phyloP scores from a whole-genome alignment of 225 moss, liverwort and hornwort species.

The Bryoerythrophyllum caledonicum region DNA sequence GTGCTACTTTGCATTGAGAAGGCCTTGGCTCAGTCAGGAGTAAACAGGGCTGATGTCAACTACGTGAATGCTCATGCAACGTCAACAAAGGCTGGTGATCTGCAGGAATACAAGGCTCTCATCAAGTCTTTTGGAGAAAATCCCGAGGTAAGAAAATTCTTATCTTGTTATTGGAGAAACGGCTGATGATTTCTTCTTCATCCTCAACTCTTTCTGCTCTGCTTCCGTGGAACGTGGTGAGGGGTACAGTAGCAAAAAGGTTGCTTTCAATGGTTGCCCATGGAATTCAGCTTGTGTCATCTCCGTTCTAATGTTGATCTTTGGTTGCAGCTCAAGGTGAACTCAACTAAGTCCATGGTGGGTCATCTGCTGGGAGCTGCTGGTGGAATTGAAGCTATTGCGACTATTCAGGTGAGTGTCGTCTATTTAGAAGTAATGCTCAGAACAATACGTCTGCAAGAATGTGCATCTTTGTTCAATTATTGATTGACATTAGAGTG shows the following conservation, averaged over 20 bases:
- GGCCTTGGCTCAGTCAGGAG: constrained; percentile 77
- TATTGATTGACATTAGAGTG: neutral
- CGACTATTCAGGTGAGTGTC: constrained; percentile 53
- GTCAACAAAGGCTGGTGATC: constrained; percentile 61
- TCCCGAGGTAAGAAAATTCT: constrained; percentile 32
- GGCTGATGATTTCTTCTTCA: neutral
- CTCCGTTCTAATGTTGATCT: neutral
- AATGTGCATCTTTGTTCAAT: neutral
- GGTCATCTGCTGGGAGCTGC: constrained; percentile 63
- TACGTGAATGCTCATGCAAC: constrained; percentile 76
- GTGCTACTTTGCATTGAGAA: constrained; percentile 91
- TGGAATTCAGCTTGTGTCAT: constrained; percentile 9
- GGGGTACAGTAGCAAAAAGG: neutral
- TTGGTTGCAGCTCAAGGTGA: constrained; percentile 55
- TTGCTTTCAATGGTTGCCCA: constrained; percentile 2
- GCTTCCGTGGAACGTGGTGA: neutral
- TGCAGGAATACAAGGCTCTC: constrained; percentile 68
- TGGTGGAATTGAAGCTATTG: constrained; percentile 66
- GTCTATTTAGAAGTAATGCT: neutral
- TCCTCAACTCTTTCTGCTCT: neutral
- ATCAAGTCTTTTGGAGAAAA: constrained; percentile 51
- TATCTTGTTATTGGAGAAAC: neutral
- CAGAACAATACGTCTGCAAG: neutral
- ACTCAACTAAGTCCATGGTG: constrained; percentile 68
- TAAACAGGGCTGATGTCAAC: constrained; percentile 70